phyloP scores from a whole-genome alignment of 441 rosid genomes.

The Omphalea diandra region DNA sequence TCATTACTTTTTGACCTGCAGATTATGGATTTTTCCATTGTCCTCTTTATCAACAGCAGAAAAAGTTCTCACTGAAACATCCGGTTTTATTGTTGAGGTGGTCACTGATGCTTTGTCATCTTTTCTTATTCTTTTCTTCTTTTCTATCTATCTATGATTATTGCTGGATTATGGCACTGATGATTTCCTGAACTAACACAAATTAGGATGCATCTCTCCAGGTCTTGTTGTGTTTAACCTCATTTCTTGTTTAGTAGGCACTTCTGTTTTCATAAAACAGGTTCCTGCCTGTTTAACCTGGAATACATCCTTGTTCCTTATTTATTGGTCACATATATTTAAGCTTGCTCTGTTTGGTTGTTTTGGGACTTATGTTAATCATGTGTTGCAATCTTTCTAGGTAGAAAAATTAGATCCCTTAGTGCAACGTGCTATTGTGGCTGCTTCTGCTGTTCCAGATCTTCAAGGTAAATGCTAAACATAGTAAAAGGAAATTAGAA shows the following conservation, averaged over 20 bases:
- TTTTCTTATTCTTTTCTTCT: background rate
- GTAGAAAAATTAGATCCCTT: constrained; percentile 76
- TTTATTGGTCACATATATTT: background rate
- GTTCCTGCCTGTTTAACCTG: background rate
- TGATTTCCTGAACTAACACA: background rate
- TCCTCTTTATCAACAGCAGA: constrained; percentile 74
- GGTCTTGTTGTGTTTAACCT: background rate
- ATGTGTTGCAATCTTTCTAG: constrained; percentile 38
- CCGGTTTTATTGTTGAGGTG: constrained; percentile 68
- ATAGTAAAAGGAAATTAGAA: constrained; percentile 8
- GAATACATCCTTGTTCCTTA: background rate
- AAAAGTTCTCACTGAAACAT: constrained; percentile 44
- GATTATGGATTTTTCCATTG: constrained; percentile 79
- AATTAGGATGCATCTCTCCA: background rate
- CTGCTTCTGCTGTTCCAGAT: constrained; percentile 69
- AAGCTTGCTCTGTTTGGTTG: constrained; percentile 3
- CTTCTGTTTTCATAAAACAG: background rate
- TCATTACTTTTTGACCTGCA: constrained; percentile 35
- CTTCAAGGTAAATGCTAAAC: constrained; percentile 58
- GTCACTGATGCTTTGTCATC: background rate
- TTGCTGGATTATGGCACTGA: background rate
- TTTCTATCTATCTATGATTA: background rate
- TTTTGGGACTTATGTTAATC: constrained; percentile 7
- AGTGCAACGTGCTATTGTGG: constrained; percentile 75
- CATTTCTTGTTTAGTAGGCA: background rate